These are phyloP conservation scores for Solanum hybrid DNA, from an alignment of 305 asterid species.

Conservation along the genomic window DNA sequence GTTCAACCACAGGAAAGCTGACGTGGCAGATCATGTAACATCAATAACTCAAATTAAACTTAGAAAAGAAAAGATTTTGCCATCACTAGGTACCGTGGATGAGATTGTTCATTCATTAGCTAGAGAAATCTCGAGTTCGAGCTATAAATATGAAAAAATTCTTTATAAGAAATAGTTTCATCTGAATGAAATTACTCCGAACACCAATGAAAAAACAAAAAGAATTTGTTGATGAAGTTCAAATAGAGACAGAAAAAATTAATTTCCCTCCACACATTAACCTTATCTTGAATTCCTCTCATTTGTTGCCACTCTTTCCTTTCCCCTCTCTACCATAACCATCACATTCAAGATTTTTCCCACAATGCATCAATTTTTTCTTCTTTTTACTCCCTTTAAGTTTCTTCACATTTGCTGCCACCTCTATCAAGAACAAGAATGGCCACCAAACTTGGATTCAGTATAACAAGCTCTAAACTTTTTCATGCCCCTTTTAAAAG, in stretches of 20 bases:
- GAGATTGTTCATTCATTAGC: background rate
- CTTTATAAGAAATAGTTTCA: rapidly evolving
- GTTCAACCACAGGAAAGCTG: background rate
- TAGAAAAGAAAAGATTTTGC: background rate
- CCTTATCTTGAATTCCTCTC: slow-evolving; percentile 49
- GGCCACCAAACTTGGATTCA: slow-evolving; percentile 59
- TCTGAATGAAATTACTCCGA: too few species aligned
- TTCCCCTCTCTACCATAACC: slow-evolving; percentile 17
- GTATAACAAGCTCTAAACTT: slow-evolving; percentile 33
- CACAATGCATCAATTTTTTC: slow-evolving; percentile 27
- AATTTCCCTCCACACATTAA: slow-evolving; percentile 65
- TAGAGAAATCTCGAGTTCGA: rapidly evolving
- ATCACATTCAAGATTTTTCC: slow-evolving; percentile 8
- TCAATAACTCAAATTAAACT: background rate
- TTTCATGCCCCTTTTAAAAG: slow-evolving; percentile 39
- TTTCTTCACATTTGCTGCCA: background rate
- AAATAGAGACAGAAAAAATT: slow-evolving; percentile 8
- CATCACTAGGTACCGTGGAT: rapidly evolving
- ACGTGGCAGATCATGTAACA: slow-evolving; percentile 14
- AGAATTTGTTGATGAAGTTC: slow-evolving; percentile 4
- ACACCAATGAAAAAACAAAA: background rate
- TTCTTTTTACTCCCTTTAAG: slow-evolving; percentile 1
- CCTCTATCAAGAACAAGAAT: slow-evolving; percentile 36
- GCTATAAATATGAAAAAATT: rapidly evolving
- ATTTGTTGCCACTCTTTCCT: slow-evolving; percentile 16